Base-by-base conservation (phyloP, 2,329 filamentous ascomycete species). In the Cladosporium sp. region DNA sequence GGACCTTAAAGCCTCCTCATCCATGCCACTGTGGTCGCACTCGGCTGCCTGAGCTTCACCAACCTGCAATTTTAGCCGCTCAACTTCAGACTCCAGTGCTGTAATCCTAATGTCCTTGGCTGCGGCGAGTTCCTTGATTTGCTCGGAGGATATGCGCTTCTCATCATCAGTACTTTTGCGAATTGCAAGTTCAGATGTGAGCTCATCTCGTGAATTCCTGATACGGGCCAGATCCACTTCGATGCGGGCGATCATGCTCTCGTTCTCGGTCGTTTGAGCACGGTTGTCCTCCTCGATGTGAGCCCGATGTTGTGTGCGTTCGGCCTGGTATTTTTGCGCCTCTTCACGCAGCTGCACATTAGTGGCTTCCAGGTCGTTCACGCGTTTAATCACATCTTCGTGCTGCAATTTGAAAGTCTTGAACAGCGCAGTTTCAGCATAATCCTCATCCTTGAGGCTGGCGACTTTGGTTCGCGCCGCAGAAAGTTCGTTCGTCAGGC, bases 341-440 rank as follows among this genome's bases (percentile, higher is more conserved):
- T 97, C 93, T 76, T 96, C 91, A 39, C 90, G 88, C 32, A 98
- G 78, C 70, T 93, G 89, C 66, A 90, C 89, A 76, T 97, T 97
- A 14, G 89, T 91, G 3, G 92, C 92, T 78, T 98, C 94, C 16
- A 98, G 80, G 72, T 94, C 89, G 76, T 99, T 99, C 73, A 97
- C 89, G 43, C 92, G 89, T 77, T 92, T 94, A 71, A 97, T 92
- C 10, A 96, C 86, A 71, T 98, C 94, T 74, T 98, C 95, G 72
- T 96, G 91, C 73, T 97, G 92, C 26, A 86, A 86, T 79, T 93
- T 96, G 74, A 97, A 86, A 68, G 91, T 88, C 79, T 97, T 98
- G 84, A 97, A 99, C 3, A 97, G 85, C 72, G 97, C 93, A 5
- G 93, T 97, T 65, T 92, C 89, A 48, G 93, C 89, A 75, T 96